phyloP scores from a whole-genome alignment of 345 rosid genomes.

The Salix brachista region DNA sequence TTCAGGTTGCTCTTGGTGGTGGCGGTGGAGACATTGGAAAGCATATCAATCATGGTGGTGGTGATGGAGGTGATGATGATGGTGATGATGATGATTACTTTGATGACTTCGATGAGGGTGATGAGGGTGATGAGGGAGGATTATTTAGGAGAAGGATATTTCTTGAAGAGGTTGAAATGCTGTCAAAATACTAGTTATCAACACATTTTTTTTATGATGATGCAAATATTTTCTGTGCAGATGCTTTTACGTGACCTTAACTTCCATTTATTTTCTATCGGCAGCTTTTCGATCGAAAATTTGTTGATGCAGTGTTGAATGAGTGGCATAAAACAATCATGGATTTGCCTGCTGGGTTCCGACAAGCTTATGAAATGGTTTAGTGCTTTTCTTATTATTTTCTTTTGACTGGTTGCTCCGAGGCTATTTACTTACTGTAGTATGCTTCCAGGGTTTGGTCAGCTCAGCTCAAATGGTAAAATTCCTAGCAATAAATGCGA shows the following conservation, averaged over 20 bases:
- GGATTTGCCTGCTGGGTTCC: constrained; percentile 95
- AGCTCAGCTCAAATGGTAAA: constrained; percentile 96
- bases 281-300: constrained; percentile 89
- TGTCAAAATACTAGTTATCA: neutral
- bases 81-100: constrained; percentile 95
- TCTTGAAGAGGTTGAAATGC: constrained; percentile 69
- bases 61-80: constrained; percentile 93
- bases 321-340: constrained; percentile 96
- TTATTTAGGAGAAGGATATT: constrained; percentile 74
- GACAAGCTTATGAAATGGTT: constrained; percentile 98
- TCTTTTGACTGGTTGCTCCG: constrained; percentile 1
- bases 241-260: neutral
- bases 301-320: constrained; percentile 83
- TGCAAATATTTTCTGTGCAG: neutral
- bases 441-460: constrained; percentile 74
- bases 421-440: constrained; percentile 20
- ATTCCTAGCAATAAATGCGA: constrained; percentile 84
- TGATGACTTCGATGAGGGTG: constrained; percentile 85
- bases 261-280: constrained; percentile 14
- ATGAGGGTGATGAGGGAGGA: constrained; percentile 89
- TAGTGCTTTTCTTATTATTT: neutral
- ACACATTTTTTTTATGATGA: neutral
- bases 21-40: constrained; percentile 96
- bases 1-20: constrained; percentile 80
- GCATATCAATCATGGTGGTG: constrained; percentile 77